Percentiles rank a stretch among this genome's conserved stretches.
These are phyloP conservation scores for Colletotrichum lini DNA, from an alignment of 2,329 filamentous ascomycete genomes.

Conservation along the genomic window DNA sequence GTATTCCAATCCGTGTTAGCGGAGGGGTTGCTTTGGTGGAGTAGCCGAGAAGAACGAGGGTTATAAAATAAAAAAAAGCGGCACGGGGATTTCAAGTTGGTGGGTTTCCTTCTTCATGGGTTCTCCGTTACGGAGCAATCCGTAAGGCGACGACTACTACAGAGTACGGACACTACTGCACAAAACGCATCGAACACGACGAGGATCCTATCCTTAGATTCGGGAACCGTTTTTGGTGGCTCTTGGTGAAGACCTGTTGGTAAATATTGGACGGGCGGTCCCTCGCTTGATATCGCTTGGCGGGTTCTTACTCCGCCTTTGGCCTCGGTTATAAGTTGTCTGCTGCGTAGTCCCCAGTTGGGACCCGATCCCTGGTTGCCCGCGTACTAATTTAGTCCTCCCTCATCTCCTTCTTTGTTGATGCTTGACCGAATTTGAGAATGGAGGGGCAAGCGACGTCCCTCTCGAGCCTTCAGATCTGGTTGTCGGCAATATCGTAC, in stretches of 20 bases:
- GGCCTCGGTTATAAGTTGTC: conserved; percentile 11
- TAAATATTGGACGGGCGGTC: background rate
- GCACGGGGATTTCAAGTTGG: background rate
- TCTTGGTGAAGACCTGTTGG: background rate
- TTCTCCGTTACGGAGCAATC: background rate
- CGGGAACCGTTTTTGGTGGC: background rate
- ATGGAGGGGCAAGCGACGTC: background rate
- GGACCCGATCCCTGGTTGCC: background rate
- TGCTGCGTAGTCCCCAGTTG: background rate
- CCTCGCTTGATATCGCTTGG: conserved; percentile 5
- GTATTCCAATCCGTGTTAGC: conserved; percentile 33
- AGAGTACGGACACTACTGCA: no score
- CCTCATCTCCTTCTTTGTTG: conserved; percentile 26
- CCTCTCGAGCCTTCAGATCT: background rate
- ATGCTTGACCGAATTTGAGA: background rate
- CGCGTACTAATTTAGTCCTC: conserved; percentile 14
- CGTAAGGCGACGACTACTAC: background rate
- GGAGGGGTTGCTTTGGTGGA: conserved; percentile 20
- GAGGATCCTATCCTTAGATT: rapidly evolving
- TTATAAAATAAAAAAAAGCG: background rate
- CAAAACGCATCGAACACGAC: background rate
- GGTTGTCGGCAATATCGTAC: background rate
- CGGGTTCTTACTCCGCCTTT: conserved; percentile 6
- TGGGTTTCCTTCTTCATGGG: background rate
- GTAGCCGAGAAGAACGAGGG: background rate